Percentiles rank a stretch among this genome's conserved stretches.
These are phyloP conservation scores for Stromatinia cepivora DNA, from an alignment of 2,329 filamentous ascomycete species.

Conservation along the genomic window DNA sequence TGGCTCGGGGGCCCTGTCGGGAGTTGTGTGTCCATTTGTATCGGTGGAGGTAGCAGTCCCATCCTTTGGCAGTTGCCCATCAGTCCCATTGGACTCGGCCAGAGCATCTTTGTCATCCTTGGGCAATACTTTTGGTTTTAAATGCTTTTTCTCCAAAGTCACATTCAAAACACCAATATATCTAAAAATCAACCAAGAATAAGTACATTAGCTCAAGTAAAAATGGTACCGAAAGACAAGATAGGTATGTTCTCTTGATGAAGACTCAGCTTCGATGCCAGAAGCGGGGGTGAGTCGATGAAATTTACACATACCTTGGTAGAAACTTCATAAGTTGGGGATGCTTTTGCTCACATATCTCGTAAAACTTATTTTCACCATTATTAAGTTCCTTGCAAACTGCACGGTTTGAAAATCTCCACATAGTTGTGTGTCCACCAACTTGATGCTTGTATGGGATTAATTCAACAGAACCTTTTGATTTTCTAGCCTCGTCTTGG, in stretches of 20 bases:
- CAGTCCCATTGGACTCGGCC: constrained; percentile 26
- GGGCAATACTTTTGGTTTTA: constrained; percentile 59
- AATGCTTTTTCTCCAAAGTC: constrained; percentile 79
- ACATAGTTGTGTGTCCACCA: constrained; percentile 92
- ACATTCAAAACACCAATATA: constrained; percentile 98
- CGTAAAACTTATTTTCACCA: constrained; percentile 97
- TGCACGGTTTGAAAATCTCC: constrained; percentile 90
- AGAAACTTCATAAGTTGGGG: constrained; percentile 87
- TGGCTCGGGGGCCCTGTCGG: constrained; percentile 38
- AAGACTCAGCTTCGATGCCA: constrained; percentile 35
- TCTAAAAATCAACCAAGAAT: constrained; percentile 49
- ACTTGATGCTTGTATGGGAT: constrained; percentile 98
- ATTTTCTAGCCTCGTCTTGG: constrained; percentile 47
- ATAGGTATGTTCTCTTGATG: constrained; percentile 28
- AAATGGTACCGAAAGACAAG: constrained; percentile 4
- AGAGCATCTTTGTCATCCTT: constrained; percentile 50
- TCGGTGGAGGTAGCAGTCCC: constrained; percentile 17
- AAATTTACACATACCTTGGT: constrained; percentile 62
- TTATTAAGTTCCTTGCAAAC: constrained; percentile 99
- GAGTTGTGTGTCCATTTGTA: constrained; percentile 23
- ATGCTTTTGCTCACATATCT: constrained; percentile 88
- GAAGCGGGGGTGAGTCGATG: constrained; percentile 36
- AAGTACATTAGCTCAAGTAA: constrained; percentile 28
- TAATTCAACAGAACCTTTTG: constrained; percentile 87
- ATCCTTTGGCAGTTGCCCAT: constrained; percentile 27